Conservation (phyloP, 345 rosid genomes). For the Lenwebbia sp. region DNA sequence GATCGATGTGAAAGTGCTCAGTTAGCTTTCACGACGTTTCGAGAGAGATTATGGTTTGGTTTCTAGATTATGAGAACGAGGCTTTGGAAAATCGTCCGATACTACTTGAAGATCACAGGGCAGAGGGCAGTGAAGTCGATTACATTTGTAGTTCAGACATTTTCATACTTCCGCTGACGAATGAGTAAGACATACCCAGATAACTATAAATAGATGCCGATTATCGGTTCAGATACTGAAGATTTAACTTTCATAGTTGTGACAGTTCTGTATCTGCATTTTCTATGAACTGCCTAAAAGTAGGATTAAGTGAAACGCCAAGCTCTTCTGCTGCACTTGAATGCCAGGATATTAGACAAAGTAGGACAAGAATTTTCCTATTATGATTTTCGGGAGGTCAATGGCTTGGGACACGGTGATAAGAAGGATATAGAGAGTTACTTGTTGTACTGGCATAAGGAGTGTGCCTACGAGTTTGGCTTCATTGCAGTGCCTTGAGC, state of each 20-base stretch:
- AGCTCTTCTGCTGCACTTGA: background rate
- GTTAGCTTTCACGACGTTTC: too few relatives aligned
- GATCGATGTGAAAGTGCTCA: background rate
- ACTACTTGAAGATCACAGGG: background rate
- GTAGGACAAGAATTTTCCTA: background rate
- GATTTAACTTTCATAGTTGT: background rate
- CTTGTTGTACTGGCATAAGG: background rate
- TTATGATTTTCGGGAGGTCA: background rate
- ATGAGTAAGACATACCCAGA: background rate
- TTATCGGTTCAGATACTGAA: background rate
- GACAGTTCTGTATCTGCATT: background rate
- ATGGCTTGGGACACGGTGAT: background rate
- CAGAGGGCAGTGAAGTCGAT: background rate
- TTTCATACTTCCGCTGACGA: background rate
- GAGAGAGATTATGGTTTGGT: too few relatives aligned
- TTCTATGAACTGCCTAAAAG: background rate
- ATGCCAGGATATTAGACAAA: background rate
- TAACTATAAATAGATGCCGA: background rate
- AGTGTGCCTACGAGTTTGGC: background rate
- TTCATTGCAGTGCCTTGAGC: background rate
- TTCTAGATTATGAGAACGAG: too few relatives aligned
- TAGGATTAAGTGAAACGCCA: background rate
- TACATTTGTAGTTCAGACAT: background rate
- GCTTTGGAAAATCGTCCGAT: background rate
- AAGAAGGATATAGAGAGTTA: background rate